Base-by-base conservation (phyloP, 345 rosid species). In the Eucalyptus curtisii region DNA sequence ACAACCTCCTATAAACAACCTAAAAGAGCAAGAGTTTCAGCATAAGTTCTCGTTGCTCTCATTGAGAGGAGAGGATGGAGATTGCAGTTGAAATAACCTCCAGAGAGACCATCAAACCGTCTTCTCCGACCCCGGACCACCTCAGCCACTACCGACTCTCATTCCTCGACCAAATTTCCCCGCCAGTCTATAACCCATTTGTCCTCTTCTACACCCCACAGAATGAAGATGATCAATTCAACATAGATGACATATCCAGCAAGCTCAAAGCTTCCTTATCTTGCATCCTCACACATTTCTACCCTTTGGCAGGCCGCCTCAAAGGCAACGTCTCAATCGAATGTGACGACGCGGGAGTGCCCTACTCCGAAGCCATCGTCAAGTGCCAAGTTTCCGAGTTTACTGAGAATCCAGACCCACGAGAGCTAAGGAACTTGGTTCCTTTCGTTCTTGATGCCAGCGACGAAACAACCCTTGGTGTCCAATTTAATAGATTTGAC, bases 231-330 rank as follows among this genome's bases (percentile, higher is more conserved):
- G 20, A 57, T 47, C 20, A 86, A 42, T 42, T 50, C 87, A 86
- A 57, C 86, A 6, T 20, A 1, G 82, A 33, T 12, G 89, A 81
- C 53, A 68, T 64, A 87, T 88, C 88, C 22, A 80, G 81, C 33
- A 86, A 30, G 40, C 90, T 94, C 37, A 94, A 90, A 90, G 87
- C 88, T 53, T 95, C 94, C 82, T 64, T 94, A 13, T 93, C 96
- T 2, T 30, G 90, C 87, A 91, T 90, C 53, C 91, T 95, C 80
- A 86, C 90, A 50, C 90, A 42, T 8, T 94, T 91, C 92, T 93
- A 94, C 92, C 95, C 95, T 9, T 85, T 94, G 11, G 94, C 97
- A 3, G 97, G 96, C 12, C 89, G 90, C 53, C 87, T 95, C 61
- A 53, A 42, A 57, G 93, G 88, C 61, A 90, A 91, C 16, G 49